Conservation (phyloP, 23 red algal genomes). For the Gracilaria domingensis region DNA sequence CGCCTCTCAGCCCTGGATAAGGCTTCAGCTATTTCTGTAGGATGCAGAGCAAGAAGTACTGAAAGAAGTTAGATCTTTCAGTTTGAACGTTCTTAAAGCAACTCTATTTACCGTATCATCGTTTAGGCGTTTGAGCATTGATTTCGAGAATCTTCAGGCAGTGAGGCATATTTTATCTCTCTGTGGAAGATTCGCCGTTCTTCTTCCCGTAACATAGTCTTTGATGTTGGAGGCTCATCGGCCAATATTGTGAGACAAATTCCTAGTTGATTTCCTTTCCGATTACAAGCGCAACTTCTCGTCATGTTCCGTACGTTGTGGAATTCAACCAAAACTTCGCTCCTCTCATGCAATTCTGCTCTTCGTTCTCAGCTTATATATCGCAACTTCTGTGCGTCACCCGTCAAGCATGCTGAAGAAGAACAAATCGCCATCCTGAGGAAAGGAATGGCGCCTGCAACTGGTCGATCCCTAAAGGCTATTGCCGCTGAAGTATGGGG, state of each 20-base stretch:
- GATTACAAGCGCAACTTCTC: neutral
- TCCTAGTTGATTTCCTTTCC: neutral
- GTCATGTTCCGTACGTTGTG: conserved; percentile 4
- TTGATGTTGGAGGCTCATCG: neutral
- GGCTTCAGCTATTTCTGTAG: no score
- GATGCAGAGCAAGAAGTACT: no score
- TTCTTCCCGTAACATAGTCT: neutral
- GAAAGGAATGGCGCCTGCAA: conserved; percentile 49
- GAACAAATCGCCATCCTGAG: conserved; percentile 15
- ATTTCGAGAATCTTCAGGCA: neutral
- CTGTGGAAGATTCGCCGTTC: neutral
- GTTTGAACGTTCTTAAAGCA: no score
- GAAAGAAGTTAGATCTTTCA: no score
- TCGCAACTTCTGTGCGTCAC: neutral
- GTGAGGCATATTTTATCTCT: neutral
- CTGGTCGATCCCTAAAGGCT: conserved; percentile 31
- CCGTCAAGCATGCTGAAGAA: neutral
- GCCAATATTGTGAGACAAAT: neutral
- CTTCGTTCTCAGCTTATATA: neutral
- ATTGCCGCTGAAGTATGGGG: conserved; percentile 62
- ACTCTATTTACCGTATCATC: no score
- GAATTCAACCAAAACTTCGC: neutral
- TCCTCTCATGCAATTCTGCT: neutral
- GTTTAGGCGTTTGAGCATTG: neutral
- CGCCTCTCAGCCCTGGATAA: no score